Evolutionary conservation across 108 stramenopile genomes (phyloP).

Genomic region (Conticribra guillardii): DNA sequence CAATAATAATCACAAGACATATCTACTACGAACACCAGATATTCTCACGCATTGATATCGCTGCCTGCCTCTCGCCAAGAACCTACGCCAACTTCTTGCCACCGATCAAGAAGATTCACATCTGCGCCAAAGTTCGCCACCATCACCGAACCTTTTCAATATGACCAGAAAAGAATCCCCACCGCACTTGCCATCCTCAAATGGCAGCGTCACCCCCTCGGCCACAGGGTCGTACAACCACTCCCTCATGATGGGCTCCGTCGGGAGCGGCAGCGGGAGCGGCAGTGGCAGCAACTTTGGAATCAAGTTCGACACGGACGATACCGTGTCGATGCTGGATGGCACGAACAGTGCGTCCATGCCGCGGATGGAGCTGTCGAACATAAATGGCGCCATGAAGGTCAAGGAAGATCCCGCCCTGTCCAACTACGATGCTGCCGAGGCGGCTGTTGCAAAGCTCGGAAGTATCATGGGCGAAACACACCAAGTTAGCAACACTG

Average conservation of each 20-base stretch:
- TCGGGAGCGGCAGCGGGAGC: too few species aligned
- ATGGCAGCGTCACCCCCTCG: neutral
- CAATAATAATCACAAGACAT: too few species aligned
- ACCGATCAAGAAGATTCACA: too few species aligned
- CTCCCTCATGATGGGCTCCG: conserved; percentile 1
- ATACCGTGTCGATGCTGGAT: conserved; percentile 1
- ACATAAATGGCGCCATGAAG: neutral
- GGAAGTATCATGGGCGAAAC: conserved; percentile 25
- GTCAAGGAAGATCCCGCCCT: neutral
- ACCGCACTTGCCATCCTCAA: neutral
- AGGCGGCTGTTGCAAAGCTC: conserved; percentile 38
- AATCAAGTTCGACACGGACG: neutral
- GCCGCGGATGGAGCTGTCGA: neutral
- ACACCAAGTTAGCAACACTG: conserved; percentile 13
- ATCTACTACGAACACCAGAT: too few species aligned
- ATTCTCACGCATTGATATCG: too few species aligned
- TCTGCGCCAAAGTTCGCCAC: too few species aligned
- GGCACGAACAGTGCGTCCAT: neutral
- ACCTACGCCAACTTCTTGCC: too few species aligned
- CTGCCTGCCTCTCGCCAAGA: too few species aligned
- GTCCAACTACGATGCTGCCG: conserved; percentile 20
- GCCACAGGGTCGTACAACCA: neutral
- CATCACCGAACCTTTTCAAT: too few species aligned
- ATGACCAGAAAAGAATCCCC: neutral
- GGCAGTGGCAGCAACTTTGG: conserved; percentile 6